Percentiles rank a stretch among this genome's conserved stretches.
Evolutionary conservation across 495 filamentous ascomycete species (phyloP).

Genomic region (Lichina pygmaea): DNA sequence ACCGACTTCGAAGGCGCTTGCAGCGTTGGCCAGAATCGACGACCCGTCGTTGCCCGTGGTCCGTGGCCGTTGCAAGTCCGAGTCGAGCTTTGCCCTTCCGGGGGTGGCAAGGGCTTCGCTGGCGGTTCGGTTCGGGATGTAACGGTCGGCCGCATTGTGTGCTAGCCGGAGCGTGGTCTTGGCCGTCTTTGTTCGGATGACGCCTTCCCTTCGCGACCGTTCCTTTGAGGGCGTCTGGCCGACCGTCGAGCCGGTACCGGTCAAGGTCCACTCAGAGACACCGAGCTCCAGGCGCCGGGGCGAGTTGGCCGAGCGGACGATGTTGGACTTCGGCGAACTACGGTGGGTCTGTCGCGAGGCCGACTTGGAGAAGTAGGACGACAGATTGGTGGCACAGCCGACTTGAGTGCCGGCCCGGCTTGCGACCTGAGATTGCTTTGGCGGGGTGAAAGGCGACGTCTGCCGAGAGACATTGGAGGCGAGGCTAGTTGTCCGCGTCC

Average conservation of each 20-base stretch:
- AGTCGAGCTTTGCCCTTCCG: constrained; percentile 52
- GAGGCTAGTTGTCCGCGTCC: constrained; percentile 22
- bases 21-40: constrained; percentile 39
- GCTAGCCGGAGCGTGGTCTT: constrained; percentile 62
- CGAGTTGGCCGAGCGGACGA: constrained; percentile 42
- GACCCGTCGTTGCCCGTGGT: constrained; percentile 42
- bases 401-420: constrained; percentile 29
- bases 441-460: constrained; percentile 58
- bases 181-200: constrained; percentile 32
- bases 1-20: constrained; percentile 35
- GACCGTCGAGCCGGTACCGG: constrained; percentile 43
- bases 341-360: constrained; percentile 26
- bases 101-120: constrained; percentile 67
- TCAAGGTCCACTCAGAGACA: constrained; percentile 75
- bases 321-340: constrained; percentile 84
- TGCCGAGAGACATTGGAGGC: constrained; percentile 21
- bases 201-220: constrained; percentile 31
- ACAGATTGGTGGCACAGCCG: constrained; percentile 45
- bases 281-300: constrained; percentile 69
- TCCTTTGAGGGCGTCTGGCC: constrained; percentile 44
- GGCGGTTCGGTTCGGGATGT: constrained; percentile 77
- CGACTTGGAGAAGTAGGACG: constrained; percentile 45
- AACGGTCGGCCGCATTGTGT: constrained; percentile 64
- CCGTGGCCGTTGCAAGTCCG: constrained; percentile 39
- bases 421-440: constrained; percentile 26